Evolutionary conservation across 1,139 yeast species (phyloP), one percentile per base, ranked within the genome.

Genomic region (Yamadazyma sp.): DNA sequence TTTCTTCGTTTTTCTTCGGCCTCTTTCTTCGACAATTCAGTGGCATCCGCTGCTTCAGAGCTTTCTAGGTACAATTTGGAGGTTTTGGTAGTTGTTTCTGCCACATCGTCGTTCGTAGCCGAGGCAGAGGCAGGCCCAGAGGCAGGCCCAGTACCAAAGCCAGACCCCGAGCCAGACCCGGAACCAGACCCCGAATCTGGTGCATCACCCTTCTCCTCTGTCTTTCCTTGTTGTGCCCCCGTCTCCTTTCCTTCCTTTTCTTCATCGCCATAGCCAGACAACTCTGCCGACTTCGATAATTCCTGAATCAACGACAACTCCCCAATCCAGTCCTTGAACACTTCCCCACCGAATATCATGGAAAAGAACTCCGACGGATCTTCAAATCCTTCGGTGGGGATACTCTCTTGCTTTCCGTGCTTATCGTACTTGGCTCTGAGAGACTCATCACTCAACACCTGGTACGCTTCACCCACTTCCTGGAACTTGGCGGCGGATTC

Each of bases 291-390:
- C 45, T 80, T 77, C 20, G 78, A 62, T 50, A 83, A 62, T 47
- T 81, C 85, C 45, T 75, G 76, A 46, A 84, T 61, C 61, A 83
- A 67, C 5, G 83, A 73, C 46, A 84, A 71, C 47, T 84, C 87
- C 2, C 92, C 94, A 46, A 85, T 82, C 84, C 89, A 84, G 41
- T 83, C 86, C 35, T 75, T 79, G 62, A 91, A 91, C 2, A 94
- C 92, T 44, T 87, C 96, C 37, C 94, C 94, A 40, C 94, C 94
- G 59, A 84, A 84, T 23, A 84, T 82, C 64, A 77, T 74, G 16
- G 79, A 75, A 57, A 84, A 79, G 53, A 79, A 82, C 58, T 89
- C 97, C 34, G 83, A 74, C 0, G 97, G 95, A 58, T 89, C 97
- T 56, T 87, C 95, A 56, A 87, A 87, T 1, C 95, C 95, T 44